Evolutionary conservation across 805 yeast species (phyloP).

Genomic region (Kazachstania bromeliacearum): DNA sequence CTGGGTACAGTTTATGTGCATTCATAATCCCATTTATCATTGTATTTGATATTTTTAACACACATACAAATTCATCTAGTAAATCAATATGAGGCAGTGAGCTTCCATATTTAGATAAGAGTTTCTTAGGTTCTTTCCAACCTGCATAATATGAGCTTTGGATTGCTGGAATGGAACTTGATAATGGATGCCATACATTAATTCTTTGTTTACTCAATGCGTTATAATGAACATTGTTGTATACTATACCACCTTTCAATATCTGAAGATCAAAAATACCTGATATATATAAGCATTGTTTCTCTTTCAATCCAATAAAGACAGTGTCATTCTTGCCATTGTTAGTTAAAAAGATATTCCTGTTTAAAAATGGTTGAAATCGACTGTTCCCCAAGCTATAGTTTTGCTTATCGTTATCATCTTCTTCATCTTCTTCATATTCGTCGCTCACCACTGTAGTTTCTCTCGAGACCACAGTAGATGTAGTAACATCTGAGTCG

Average conservation of each 20-base stretch:
- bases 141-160: slow-evolving; percentile 26
- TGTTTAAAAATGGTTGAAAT: slow-evolving; percentile 9
- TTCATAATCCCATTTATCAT: slow-evolving; percentile 9
- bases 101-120: slow-evolving; percentile 7
- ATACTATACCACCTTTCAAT: slow-evolving; percentile 27
- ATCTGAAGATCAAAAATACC: slow-evolving; percentile 23
- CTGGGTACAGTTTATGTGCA: slow-evolving; percentile 12
- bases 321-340: slow-evolving; percentile 7
- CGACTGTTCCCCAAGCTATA: neutral
- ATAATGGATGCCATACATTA: slow-evolving; percentile 24
- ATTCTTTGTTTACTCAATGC: slow-evolving; percentile 15
- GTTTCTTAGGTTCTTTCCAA: slow-evolving; percentile 20
- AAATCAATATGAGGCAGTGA: slow-evolving; percentile 4
- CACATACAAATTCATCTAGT: slow-evolving; percentile 16
- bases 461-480: slow-evolving; percentile 9
- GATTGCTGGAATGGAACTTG: slow-evolving; percentile 22
- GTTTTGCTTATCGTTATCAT: slow-evolving; percentile 1
- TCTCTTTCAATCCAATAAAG: slow-evolving; percentile 18
- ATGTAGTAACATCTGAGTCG: slow-evolving; percentile 7
- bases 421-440: slow-evolving; percentile 10
- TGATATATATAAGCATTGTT: slow-evolving; percentile 18
- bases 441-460: slow-evolving; percentile 10
- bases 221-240: slow-evolving; percentile 25
- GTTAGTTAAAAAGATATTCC: slow-evolving; percentile 11
- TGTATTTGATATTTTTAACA: slow-evolving; percentile 15